phyloP scores from a whole-genome alignment of 345 rosid species.

The Draba incana region DNA sequence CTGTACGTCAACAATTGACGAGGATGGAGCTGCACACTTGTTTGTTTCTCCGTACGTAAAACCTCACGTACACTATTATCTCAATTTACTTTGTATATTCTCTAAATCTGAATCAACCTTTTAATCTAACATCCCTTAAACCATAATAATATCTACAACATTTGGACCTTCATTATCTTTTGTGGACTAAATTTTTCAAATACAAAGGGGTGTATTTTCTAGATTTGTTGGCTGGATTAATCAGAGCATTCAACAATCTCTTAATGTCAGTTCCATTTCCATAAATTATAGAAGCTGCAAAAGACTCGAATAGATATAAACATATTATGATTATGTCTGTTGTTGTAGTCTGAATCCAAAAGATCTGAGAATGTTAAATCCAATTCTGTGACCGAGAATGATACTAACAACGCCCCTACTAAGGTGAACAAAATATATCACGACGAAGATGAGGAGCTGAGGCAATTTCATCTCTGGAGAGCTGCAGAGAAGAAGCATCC shows the following conservation, averaged over 20 bases:
- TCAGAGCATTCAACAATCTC: slow-evolving; percentile 23
- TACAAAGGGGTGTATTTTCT: neutral
- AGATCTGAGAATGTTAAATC: slow-evolving; percentile 44
- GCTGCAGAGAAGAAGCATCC: slow-evolving; percentile 46
- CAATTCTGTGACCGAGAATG: slow-evolving; percentile 15
- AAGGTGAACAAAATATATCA: too few species aligned
- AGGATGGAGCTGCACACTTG: too few species aligned
- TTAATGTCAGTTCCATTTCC: slow-evolving; percentile 5
- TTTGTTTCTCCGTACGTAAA: too few species aligned
- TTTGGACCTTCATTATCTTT: neutral
- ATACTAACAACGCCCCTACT: neutral
- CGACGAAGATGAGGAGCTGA: slow-evolving; percentile 50
- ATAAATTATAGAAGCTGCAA: neutral
- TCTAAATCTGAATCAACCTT: too few species aligned
- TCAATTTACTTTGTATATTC: too few species aligned
- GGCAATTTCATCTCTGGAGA: slow-evolving; percentile 63
- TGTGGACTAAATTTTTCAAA: neutral
- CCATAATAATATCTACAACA: too few species aligned
- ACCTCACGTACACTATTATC: too few species aligned
- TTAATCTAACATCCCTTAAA: too few species aligned
- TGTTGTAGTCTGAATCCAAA: slow-evolving; percentile 51
- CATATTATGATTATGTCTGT: neutral
- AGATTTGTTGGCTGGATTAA: slow-evolving; percentile 10
- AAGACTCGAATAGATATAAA: neutral
- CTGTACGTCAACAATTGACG: too few species aligned